Conservation (phyloP, 1,139 yeast genomes). For the Yamadazyma sp. region DNA sequence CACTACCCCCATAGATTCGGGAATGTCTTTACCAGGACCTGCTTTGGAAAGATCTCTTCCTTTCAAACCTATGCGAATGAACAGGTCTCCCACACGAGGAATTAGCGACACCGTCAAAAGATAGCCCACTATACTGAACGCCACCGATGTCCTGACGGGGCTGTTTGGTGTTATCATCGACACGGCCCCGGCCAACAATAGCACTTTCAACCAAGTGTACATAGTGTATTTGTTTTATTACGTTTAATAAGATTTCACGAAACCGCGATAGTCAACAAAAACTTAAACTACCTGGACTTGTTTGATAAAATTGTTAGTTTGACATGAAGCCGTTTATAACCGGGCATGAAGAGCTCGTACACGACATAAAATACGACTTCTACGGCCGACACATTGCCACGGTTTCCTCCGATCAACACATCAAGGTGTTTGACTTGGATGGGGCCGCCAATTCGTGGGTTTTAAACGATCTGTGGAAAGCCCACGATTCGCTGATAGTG, state of each 20-base stretch:
- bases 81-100: constrained; percentile 65
- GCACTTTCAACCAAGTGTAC: constrained; percentile 13
- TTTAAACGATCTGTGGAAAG: constrained; percentile 86
- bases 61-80: constrained; percentile 72
- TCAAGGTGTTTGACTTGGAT: constrained; percentile 80
- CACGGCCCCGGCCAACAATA: constrained; percentile 20
- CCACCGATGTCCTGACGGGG: constrained; percentile 54
- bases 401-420: constrained; percentile 88
- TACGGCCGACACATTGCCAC: constrained; percentile 91
- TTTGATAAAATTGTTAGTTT: too few relatives aligned
- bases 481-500: constrained; percentile 87
- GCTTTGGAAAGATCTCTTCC: constrained; percentile 83
- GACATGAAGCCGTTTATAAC: constrained; percentile 71
- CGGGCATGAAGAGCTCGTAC: constrained; percentile 88
- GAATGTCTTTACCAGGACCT: constrained; percentile 54
- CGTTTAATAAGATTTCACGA: neutral
- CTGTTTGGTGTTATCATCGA: constrained; percentile 26
- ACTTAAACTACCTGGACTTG: neutral
- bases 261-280: neutral
- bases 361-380: constrained; percentile 84
- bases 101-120: constrained; percentile 56
- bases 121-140: constrained; percentile 70
- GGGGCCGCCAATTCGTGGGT: constrained; percentile 64
- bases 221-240: too few relatives aligned
- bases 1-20: constrained; percentile 91